Evolutionary conservation across 805 yeast genomes (phyloP).

Genomic region (Candida palmyrensis): DNA sequence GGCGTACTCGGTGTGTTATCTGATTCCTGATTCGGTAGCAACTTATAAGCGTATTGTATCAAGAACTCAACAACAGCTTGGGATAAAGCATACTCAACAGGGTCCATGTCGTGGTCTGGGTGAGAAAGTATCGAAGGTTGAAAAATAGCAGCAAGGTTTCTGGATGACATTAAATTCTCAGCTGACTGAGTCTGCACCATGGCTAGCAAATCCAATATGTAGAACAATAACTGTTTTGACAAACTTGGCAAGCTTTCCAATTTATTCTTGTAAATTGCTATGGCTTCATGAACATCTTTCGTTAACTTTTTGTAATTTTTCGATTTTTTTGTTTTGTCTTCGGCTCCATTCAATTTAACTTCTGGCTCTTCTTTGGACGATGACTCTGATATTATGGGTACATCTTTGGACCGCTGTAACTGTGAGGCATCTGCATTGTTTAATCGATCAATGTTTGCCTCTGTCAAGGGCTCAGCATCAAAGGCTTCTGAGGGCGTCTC

Average conservation of each 20-base stretch:
- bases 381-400: background rate
- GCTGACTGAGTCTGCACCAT: conserved; percentile 76
- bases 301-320: conserved; percentile 54
- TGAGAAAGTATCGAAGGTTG: conserved; percentile 95
- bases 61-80: conserved; percentile 84
- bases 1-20: conserved; percentile 1
- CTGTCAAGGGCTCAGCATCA: conserved; percentile 21
- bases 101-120: conserved; percentile 87
- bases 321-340: conserved; percentile 33
- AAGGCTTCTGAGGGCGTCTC: background rate
- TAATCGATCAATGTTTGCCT: conserved; percentile 27
- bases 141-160: conserved; percentile 91
- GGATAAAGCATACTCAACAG: conserved; percentile 84
- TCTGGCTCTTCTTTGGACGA: background rate
- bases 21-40: conserved; percentile 48
- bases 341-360: too few species aligned
- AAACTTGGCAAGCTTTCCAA: conserved; percentile 70
- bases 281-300: conserved; percentile 61
- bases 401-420: background rate
- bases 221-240: conserved; percentile 76
- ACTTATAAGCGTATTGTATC: conserved; percentile 76
- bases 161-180: conserved; percentile 84
- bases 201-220: conserved; percentile 80
- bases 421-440: conserved; percentile 12
- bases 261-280: conserved; percentile 64